Percentiles rank a stretch among this genome's conserved stretches.
Conservation (phyloP, 805 yeast species). For the Kazachstania martiniae region DNA sequence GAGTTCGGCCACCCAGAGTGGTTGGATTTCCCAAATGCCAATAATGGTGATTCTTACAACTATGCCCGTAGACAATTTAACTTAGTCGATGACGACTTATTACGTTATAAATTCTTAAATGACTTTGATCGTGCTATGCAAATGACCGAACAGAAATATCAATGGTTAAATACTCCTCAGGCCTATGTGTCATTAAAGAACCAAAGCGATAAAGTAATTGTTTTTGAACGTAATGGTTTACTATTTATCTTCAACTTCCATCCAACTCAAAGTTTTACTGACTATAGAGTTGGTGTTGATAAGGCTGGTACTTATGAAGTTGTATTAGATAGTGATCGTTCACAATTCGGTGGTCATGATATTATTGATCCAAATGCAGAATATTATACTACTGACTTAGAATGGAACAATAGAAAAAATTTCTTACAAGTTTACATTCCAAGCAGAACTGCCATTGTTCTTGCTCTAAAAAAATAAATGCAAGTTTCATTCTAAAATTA, state of each 20-base stretch:
- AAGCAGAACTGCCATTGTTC: constrained; percentile 54
- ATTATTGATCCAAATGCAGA: constrained; percentile 48
- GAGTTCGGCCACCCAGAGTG: constrained; percentile 99
- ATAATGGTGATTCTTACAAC: constrained; percentile 80
- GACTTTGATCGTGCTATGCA: constrained; percentile 85
- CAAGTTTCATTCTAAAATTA: background rate
- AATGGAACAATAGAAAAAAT: constrained; percentile 74
- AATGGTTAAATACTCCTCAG: constrained; percentile 61
- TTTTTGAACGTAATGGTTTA: constrained; percentile 77
- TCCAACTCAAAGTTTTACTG: constrained; percentile 71
- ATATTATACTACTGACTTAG: constrained; percentile 60
- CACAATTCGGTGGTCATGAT: constrained; percentile 69
- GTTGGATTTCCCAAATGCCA: constrained; percentile 92
- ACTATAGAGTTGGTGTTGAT: constrained; percentile 87
- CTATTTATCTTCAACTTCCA: constrained; percentile 85
- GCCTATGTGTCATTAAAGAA: constrained; percentile 84
- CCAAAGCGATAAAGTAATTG: constrained; percentile 81
- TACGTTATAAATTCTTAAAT: constrained; percentile 70
- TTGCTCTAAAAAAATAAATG: constrained; percentile 31
- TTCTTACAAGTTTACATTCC: constrained; percentile 74
- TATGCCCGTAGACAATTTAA: constrained; percentile 95
- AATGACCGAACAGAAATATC: constrained; percentile 53
- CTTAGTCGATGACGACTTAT: constrained; percentile 63
- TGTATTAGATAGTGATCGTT: constrained; percentile 63
- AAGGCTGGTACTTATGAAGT: constrained; percentile 64